These are phyloP conservation scores for Thymus mandschuricus DNA, from an alignment of 257 asterid species.

Conservation along the genomic window DNA sequence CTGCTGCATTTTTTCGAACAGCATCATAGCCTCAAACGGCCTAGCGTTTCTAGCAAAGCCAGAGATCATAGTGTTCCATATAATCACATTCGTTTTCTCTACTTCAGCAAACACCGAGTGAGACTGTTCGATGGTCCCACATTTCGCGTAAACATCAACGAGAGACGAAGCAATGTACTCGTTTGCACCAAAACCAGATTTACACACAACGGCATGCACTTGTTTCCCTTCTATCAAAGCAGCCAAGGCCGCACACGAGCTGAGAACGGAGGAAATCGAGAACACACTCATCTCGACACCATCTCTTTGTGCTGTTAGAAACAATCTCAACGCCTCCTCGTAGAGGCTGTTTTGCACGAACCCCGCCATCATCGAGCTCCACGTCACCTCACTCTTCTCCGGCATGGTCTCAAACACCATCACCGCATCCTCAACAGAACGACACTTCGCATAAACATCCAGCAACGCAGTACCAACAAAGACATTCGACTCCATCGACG, in stretches of 20 bases:
- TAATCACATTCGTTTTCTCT: conserved; percentile 65
- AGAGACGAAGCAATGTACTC: conserved; percentile 65
- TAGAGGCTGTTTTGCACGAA: conserved; percentile 67
- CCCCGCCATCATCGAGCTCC: conserved; percentile 97
- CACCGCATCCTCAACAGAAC: conserved; percentile 56
- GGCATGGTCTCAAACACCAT: conserved; percentile 56
- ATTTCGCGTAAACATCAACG: conserved; percentile 84
- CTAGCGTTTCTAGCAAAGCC: conserved; percentile 81
- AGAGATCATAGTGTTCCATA: conserved; percentile 85
- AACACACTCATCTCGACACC: conserved; percentile 51
- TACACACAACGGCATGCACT: conserved; percentile 57
- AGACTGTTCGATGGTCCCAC: conserved; percentile 74
- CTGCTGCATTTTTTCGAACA: conserved; percentile 92
- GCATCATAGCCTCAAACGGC: conserved; percentile 70
- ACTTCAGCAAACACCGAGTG: conserved; percentile 55
- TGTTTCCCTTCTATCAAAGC: conserved; percentile 87
- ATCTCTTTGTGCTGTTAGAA: conserved; percentile 48
- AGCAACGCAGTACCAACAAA: conserved; percentile 80
- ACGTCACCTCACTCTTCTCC: conserved; percentile 71
- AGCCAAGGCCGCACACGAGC: conserved; percentile 84
- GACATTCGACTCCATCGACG: conserved; percentile 51
- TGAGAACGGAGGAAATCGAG: conserved; percentile 61
- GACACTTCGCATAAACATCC: conserved; percentile 83
- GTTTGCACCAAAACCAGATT: conserved; percentile 56
- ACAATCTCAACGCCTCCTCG: conserved; percentile 71